Conservation (phyloP, 495 filamentous ascomycete genomes). For the Lophium mytilinum region DNA sequence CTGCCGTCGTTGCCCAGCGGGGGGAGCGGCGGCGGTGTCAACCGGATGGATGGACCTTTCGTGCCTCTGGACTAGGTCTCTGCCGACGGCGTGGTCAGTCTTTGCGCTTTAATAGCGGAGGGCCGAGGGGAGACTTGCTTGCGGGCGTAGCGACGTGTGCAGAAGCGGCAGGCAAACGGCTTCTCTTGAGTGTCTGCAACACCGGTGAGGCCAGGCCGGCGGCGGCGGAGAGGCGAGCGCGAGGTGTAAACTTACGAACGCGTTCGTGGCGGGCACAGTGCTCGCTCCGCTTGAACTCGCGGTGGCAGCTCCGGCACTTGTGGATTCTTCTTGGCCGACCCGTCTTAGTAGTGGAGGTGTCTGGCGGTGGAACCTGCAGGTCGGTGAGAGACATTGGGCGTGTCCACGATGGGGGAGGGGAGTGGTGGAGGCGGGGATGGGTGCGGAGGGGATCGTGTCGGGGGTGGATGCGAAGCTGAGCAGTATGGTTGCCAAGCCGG, state of each 20-base stretch:
- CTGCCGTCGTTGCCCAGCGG: no score
- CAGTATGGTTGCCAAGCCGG: no score
- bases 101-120: not conserved
- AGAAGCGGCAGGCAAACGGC: conserved; percentile 8
- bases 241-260: not conserved
- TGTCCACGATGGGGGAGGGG: not conserved
- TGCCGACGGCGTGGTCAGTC: not conserved
- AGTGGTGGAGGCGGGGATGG: not conserved
- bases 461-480: no score
- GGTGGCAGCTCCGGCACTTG: conserved; percentile 1
- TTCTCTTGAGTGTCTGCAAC: conserved; percentile 1
- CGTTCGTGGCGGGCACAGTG: conserved; percentile 13
- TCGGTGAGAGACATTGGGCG: not conserved
- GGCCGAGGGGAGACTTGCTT: not conserved
- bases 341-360: not conserved
- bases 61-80: conserved; percentile 14
- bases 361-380: not conserved
- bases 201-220: no score
- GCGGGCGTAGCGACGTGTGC: conserved; percentile 6
- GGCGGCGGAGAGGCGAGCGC: no score
- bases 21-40: no score
- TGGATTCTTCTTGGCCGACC: conserved; percentile 2
- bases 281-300: conserved; percentile 11
- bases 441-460: no score
- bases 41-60: not conserved